Evolutionary conservation across 2,329 filamentous ascomycete genomes (phyloP), one percentile per base, ranked within the genome.

Genomic region (Pestalotiopsis fici): DNA sequence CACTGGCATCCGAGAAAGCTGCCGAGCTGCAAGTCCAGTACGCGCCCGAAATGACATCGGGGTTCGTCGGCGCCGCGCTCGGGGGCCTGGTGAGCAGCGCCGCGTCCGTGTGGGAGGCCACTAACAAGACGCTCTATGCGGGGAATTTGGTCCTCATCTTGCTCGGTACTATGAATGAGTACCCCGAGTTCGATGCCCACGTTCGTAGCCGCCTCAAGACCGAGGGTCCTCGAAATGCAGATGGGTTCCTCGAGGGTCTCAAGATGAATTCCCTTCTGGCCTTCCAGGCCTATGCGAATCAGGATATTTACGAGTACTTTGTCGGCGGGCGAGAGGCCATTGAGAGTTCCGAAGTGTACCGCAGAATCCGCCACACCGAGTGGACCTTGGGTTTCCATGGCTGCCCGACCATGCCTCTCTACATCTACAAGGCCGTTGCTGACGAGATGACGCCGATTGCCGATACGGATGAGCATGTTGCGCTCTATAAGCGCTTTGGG

Each of bases 341-440:
- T 13, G 39, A 43, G 21, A 31, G 21, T 2, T 63, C 60, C 11
- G 35, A 27, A 27, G 21, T 31, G 1, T 63, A 25, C 23, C 65
- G 70, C 0, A 69, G 77, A 4, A 76, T 78, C 25, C 72, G 78
- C 31, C 57, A 73, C 0, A 72, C 76, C 15, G 76, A 74, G 65
- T 71, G 77, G 39, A 70, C 71, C 39, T 28, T 60, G n/a, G 74
- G 79, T 1, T 67, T 74, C 31, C 78, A 82, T 62, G 81, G 80
- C 1, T 73, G 79, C 0, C 85, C 85, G 0, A 68, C 75, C 12
- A 83, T 86, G 72, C 85, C 85, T 0, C 64, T 87, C 6, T 83
- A 84, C 68, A 72, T 85, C 3, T 87, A 87, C 73, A 87, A 87
- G 68, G 82, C 84, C 0, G 78, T 82, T 21, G 57, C 23, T 15